Conservation (phyloP, 805 yeast genomes). For the Metschnikowia sp. region DNA sequence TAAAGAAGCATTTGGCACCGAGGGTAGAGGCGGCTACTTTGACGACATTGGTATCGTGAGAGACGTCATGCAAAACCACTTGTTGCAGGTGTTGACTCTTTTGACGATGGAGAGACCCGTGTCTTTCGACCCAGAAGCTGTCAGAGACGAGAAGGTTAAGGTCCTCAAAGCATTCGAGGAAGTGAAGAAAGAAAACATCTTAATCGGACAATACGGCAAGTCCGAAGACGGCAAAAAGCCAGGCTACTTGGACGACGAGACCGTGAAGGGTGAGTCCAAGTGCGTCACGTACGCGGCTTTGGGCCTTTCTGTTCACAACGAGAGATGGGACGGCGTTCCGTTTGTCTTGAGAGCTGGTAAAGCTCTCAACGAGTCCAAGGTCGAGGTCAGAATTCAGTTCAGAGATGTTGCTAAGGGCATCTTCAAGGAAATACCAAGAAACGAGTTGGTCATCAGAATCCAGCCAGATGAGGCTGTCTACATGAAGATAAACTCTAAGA, state of each 20-base stretch:
- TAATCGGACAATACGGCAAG: conserved; percentile 84
- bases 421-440: conserved; percentile 76
- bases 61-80: conserved; percentile 97
- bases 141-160: conserved; percentile 95
- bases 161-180: conserved; percentile 78
- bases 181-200: conserved; percentile 59
- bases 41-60: conserved; percentile 93
- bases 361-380: conserved; percentile 92
- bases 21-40: conserved; percentile 98
- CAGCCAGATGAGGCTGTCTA: conserved; percentile 96
- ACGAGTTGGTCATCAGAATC: conserved; percentile 89
- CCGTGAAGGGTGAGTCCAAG: conserved; percentile 77
- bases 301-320: conserved; percentile 74
- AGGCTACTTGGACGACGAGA: conserved; percentile 85
- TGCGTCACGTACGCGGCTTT: conserved; percentile 93
- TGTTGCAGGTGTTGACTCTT: conserved; percentile 86
- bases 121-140: conserved; percentile 85
- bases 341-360: conserved; percentile 95
- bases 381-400: conserved; percentile 91
- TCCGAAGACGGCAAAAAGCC: conserved; percentile 89
- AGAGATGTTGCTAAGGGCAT: conserved; percentile 81
- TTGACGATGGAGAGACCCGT: conserved; percentile 95
- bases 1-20: conserved; percentile 98
- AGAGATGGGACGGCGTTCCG: conserved; percentile 98
- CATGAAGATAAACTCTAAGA: conserved; percentile 87